Base-by-base conservation (phyloP, 2,329 filamentous ascomycete genomes). In the Aspergillus eucalypticola region DNA sequence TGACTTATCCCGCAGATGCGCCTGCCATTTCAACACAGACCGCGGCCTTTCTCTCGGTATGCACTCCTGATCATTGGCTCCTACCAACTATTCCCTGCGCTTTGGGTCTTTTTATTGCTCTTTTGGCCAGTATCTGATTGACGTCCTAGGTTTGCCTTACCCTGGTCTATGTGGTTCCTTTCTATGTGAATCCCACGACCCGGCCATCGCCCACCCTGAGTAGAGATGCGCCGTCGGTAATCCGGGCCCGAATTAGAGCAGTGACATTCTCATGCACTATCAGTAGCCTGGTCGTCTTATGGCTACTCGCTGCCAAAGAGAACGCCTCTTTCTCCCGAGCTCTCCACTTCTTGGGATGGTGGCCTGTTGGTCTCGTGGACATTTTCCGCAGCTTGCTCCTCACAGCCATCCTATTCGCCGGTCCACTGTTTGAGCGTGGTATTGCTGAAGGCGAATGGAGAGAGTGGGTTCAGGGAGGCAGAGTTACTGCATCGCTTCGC, bases 151-250 rank as follows among this genome's bases (percentile, higher is more conserved):
- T 93, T 63, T 76, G 88, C 63, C 96, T 96, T 78, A 96, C 92
- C n/a, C 76, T 92, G 67, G 79, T 92, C 79, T 99, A 98, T 79
- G 91, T 99, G 69, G 80, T 90, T 3, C 94, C 95, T 23, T 92
- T 98, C 77, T 97, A 99, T 81, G 82, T 94, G 64, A 95, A 89
- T 19, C 77, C 86, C 3, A 84, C 86, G 19, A 96, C 94, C 5
- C 87, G 93, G 55, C 92, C 93, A 6, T 95, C 91, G 7, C 84
- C 86, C 25, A 86, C 84, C 57, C 84, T 96, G 27, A 91, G 90
- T 62, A 88, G 95, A 72, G 93, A 98, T 84, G 89, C 91, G 27
- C 92, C 93, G 8, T 89, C 90, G 10, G 92, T 96, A 54, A 98
- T 99, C 78, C 89, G 88, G 67, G 90, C 91, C 59, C 88, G 95